Evolutionary conservation across 2,329 filamentous ascomycete species (phyloP).

Genomic region (Cytospora leucostoma): DNA sequence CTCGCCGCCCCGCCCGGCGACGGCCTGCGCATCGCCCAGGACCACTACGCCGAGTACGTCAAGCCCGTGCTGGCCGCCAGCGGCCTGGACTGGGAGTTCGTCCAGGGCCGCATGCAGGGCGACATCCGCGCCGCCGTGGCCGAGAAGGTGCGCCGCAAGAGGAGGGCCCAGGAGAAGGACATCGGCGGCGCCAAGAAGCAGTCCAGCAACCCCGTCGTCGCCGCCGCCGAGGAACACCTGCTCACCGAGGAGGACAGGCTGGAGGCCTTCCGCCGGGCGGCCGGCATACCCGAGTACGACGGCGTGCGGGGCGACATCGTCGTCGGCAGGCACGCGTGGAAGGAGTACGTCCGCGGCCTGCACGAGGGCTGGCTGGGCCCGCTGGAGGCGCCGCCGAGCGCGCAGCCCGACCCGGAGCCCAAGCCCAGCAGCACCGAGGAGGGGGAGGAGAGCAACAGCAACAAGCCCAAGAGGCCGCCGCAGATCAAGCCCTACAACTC

Average conservation of each 20-base stretch:
- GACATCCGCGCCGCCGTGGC: conserved; percentile 86
- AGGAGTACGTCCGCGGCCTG: conserved; percentile 89
- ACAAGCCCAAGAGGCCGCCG: conserved; percentile 58
- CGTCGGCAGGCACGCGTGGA: conserved; percentile 91
- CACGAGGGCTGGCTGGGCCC: conserved; percentile 97
- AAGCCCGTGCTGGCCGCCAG: conserved; percentile 90
- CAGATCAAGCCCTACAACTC: conserved; percentile 75
- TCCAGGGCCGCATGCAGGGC: conserved; percentile 90
- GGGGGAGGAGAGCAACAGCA: conserved; percentile 45
- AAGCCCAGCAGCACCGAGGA: conserved; percentile 31
- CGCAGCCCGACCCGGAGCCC: conserved; percentile 32
- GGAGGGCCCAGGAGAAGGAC: conserved; percentile 57
- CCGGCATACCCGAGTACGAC: conserved; percentile 69
- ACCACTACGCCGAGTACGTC: conserved; percentile 94
- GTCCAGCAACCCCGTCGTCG: conserved; percentile 31
- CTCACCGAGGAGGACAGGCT: conserved; percentile 61
- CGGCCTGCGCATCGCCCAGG: conserved; percentile 78
- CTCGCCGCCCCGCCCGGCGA: conserved; percentile 85
- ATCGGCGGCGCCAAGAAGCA: conserved; percentile 35
- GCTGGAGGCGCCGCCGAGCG: conserved; percentile 60
- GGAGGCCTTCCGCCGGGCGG: conserved; percentile 62
- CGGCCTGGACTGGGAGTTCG: conserved; percentile 92
- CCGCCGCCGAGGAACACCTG: conserved; percentile 49
- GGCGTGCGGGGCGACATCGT: conserved; percentile 83
- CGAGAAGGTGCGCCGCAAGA: conserved; percentile 76